Evolutionary conservation across 2,329 filamentous ascomycete species (phyloP), one percentile per base, ranked within the genome.

Genomic region (Pyrenochaeta sp.): DNA sequence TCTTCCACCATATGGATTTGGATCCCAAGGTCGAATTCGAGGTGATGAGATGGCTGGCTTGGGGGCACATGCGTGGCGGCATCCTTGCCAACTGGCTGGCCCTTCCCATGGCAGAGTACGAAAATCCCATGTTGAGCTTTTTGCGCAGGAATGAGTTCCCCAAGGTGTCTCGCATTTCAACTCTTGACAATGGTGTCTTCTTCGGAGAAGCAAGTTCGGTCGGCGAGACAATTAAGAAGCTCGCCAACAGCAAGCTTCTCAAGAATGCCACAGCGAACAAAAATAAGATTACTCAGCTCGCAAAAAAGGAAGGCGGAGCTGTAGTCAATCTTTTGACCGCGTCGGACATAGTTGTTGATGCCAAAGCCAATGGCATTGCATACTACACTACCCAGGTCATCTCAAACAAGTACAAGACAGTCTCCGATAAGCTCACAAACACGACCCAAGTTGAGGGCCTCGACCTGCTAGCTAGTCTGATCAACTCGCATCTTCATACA

Each of bases 21-120:
- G 63, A 68, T 15, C 18, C 63, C 0, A 62, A 58, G 28, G 49
- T 63, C 11, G 62, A 69, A 68, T 63, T 91, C 20, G 78, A 85
- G n/a, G 66, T 96, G 21, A 85, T 89, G 77, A 81, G 88, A 53
- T 96, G 91, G 91, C 74, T 96, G 49, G 93, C 93, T 0, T 99
- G 93, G 92, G 90, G 90, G 40, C 86, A 87, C 47, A 94, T 96
- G 89, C 87, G 87, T 9, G 87, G 86, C 13, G 94, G 94, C 1
- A 74, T 97, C 23, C 78, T 97, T 34, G 81, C 87, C 11, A 86
- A 93, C 66, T 87, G 87, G 72, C 80, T 88, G n/a, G 80, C 90
- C 18, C 80, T 96, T 37, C 94, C 94, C 3, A 96, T 96, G 88
- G 89, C 83, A 0, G 68, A 83, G 13, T 82, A 85, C 55, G 83